These are phyloP conservation scores for Pseudogymnoascus sp. DNA, from an alignment of 2,329 filamentous ascomycete species.

Conservation along the genomic window DNA sequence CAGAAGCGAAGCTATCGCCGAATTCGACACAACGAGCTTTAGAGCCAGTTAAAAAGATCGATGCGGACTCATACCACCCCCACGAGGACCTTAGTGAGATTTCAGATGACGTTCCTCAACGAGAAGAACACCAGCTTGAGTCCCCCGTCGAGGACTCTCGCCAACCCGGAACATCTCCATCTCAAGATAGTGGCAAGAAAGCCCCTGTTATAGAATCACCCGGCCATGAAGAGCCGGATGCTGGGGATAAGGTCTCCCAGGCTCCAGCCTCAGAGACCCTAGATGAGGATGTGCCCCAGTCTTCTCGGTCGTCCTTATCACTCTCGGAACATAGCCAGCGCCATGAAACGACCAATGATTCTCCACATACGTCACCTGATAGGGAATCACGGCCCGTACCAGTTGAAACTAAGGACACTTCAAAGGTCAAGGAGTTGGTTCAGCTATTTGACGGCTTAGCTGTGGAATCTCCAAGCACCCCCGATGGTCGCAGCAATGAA, in stretches of 20 bases:
- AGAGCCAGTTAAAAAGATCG: background rate
- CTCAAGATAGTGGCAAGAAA: background rate
- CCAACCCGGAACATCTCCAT: background rate
- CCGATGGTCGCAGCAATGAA: slow-evolving; percentile 4
- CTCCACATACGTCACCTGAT: slow-evolving; percentile 28
- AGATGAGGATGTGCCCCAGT: slow-evolving; percentile 14
- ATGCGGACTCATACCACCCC: background rate
- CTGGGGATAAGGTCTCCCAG: background rate
- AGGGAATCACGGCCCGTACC: slow-evolving; percentile 22
- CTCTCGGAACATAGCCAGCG: slow-evolving; percentile 25
- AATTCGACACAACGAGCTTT: background rate
- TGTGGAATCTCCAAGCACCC: slow-evolving; percentile 12
- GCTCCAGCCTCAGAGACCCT: background rate
- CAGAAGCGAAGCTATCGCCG: background rate
- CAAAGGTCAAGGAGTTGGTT: slow-evolving; percentile 24
- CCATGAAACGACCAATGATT: slow-evolving; percentile 22
- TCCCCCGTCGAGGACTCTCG: background rate
- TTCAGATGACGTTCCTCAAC: no score
- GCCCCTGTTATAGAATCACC: background rate
- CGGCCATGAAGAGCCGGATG: background rate
- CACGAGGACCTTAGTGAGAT: background rate
- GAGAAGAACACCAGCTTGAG: background rate
- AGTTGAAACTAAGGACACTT: slow-evolving; percentile 14
- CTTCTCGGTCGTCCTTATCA: slow-evolving; percentile 24
- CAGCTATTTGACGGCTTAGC: slow-evolving; percentile 24